Base-by-base conservation (phyloP, 2,329 filamentous ascomycete species). In the Cercospora sojina region DNA sequence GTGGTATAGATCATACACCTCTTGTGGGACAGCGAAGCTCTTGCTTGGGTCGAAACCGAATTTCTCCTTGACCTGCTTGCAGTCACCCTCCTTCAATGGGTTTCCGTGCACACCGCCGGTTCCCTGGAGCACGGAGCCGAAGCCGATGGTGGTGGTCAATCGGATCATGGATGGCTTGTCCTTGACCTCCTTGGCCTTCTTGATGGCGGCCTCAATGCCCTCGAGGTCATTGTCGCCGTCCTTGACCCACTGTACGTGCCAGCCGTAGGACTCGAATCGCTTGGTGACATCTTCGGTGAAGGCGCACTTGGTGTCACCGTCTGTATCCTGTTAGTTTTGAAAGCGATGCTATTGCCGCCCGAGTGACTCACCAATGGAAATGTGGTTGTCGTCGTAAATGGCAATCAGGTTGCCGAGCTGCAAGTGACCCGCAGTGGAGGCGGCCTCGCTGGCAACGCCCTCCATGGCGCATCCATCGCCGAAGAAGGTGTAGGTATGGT, bases 381-480 rank as follows among this genome's bases (percentile, higher is more conserved):
- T 98, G 82, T 97, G 91, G 88, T 99, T 99, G 86, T 99, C 95
- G 79, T 99, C 95, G 82, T 94, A 99, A 83, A 99, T 87, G 82
- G 88, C 89, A 82, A 98, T 98, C 78, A 99, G 86, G 87, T 98
- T 99, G 79, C 94, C 95, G 72, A 99, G 89, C 87, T 98, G 91
- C 81, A 98, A 87, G 85, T 99, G 95, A 78, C 95, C 95, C 74
- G 95, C 95, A 74, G 93, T 87, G 68, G 93, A 97, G 74, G 87
- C 92, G 77, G 95, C 94, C 86, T 99, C 95, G 78, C 88, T 88
- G 73, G 95, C 92, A 84, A 99, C 87, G 86, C 95, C 95, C 86
- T 99, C 95, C 93, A 96, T 96, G 83, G 96, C 88, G 83, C 95
- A 99, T 74, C 95, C 95, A 86, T 99, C 95, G 80, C 95, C 95